phyloP scores from a whole-genome alignment of 2,329 filamentous ascomycete species.

The Cadophora sp. region DNA sequence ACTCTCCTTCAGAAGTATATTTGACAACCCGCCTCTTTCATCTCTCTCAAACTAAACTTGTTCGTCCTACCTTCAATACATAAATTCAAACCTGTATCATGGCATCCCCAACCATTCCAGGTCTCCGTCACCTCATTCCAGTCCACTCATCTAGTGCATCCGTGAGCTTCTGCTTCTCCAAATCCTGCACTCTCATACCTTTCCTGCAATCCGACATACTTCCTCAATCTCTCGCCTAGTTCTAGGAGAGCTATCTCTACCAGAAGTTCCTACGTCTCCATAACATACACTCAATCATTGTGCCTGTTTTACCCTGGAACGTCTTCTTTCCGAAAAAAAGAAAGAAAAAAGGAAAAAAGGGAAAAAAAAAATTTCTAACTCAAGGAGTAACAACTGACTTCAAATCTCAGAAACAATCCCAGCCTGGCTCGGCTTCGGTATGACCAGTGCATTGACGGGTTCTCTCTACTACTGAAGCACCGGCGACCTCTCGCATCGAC shows the following conservation, averaged over 20 bases:
- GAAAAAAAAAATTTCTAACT: too few species aligned
- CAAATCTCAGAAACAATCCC: slow-evolving; percentile 11
- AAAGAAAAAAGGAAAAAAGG: too few species aligned
- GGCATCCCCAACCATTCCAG: not conserved
- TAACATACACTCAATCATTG: too few species aligned
- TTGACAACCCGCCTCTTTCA: not conserved
- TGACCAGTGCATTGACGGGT: slow-evolving; percentile 19
- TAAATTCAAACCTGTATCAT: not conserved
- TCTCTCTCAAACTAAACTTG: not conserved
- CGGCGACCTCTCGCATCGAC: slow-evolving; percentile 1
- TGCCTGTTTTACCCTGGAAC: too few species aligned
- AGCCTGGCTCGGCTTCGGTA: slow-evolving; percentile 23
- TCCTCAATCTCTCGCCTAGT: slow-evolving; percentile 18
- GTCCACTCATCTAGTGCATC: slow-evolving; percentile 28
- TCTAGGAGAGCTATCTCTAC: slow-evolving; percentile 28
- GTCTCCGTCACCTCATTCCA: slow-evolving; percentile 20
- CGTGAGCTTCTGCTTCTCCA: slow-evolving; percentile 26
- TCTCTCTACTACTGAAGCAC: slow-evolving; percentile 15
- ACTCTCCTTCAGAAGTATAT: too few species aligned
- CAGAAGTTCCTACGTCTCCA: too few species aligned
- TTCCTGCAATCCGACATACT: slow-evolving; percentile 24
- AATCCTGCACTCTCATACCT: slow-evolving; percentile 29
- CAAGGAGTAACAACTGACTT: too few species aligned
- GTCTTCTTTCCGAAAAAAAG: too few species aligned
- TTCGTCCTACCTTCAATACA: too few species aligned